Evolutionary conservation across 2,329 filamentous ascomycete species (phyloP), one percentile per base, ranked within the genome.

Genomic region (Colletotrichum magnum): DNA sequence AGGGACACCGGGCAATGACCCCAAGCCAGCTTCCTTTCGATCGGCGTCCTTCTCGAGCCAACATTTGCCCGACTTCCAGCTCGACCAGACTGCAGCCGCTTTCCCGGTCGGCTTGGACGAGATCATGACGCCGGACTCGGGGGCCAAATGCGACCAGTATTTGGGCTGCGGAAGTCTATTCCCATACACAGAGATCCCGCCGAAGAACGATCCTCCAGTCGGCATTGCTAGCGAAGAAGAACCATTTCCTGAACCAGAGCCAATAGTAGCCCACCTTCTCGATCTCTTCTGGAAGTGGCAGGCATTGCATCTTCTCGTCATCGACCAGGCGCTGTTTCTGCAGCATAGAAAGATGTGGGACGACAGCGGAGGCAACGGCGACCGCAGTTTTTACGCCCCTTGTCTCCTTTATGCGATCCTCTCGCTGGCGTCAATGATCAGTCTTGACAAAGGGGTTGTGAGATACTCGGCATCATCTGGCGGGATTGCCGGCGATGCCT

Each of bases 251-350:
- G 67, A 69, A 12, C 67, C 67, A n/a, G 67, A 69, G n/a, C 67
- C 67, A 2, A 69, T 69, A 3, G 67, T 69, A 4, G 26, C 67
- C 15, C 41, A 69, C 15, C 43, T 69, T 3, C 62, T 69, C 5
- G 62, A 67, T 16, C 56, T 69, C 4, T 69, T 67, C 43, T 69
- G 67, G 67, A 15, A 61, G 32, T 69, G 56, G 62, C 67, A 69
- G 10, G 59, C 67, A 5, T 43, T 62, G 5, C 39, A 61, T 12
- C 16, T 67, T 6, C 56, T 69, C 6, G 62, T 58, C n/a, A 13
- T 69, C 6, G 67, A 69, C 28, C 57, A 51, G 6, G 12, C 15
- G 2, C 6, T 61, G 26, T 69, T 69, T 16, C 16, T 67, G 12
- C 43, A 45, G 0, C 67, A 69, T 16, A 53, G 63, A 21, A 32